Evolutionary conservation across 2,329 filamentous ascomycete genomes (phyloP), one percentile per base, ranked within the genome.

Genomic region (Byssochlamys sp.): DNA sequence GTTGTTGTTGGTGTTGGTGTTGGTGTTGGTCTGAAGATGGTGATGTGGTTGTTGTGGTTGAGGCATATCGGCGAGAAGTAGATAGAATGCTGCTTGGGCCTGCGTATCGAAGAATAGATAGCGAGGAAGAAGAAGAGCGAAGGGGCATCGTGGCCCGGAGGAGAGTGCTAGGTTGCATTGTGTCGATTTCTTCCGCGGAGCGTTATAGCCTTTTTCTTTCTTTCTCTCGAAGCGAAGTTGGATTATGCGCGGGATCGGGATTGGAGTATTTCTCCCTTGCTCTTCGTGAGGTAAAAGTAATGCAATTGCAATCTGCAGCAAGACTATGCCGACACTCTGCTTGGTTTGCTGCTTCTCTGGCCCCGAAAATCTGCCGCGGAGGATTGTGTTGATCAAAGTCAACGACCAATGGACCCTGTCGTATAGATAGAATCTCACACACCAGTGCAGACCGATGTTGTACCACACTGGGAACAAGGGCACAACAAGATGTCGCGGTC

Each of bases 141-240:
- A 72, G 59, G 62, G 69, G 68, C 66, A 69, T 62, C 50, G 66
- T 62, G 5, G 67, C 69, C 67, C 68, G 66, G 57, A 71, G 54
- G 52, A 71, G 55, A 39, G 49, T 51, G 27, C 49, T 28, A 24
- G 49, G 49, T 28, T 51, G 49, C 49, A 51, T 51, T 12, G 49
- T 51, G 19, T 19, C 19, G 19, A 19, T 19, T 19, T 19, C 19
- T 19, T 1, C 19, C 19, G 19, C 19, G 19, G 19, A 19, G 19
- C 19, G 19, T 19, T 19, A 19, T 19, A 19, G 19, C n/a, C n/a
- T n/a, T n/a, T n/a, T n/a, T n/a, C n/a, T n/a, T n/a, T n/a, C n/a
- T n/a, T n/a, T n/a, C n/a, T n/a, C n/a, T n/a, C n/a, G n/a, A n/a
- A n/a, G n/a, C 19, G 19, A 19, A 19, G 19, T 19, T 19, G 19